Base-by-base conservation (phyloP, 1,284 basidiomycete species). In the Ustilago tritici region DNA sequence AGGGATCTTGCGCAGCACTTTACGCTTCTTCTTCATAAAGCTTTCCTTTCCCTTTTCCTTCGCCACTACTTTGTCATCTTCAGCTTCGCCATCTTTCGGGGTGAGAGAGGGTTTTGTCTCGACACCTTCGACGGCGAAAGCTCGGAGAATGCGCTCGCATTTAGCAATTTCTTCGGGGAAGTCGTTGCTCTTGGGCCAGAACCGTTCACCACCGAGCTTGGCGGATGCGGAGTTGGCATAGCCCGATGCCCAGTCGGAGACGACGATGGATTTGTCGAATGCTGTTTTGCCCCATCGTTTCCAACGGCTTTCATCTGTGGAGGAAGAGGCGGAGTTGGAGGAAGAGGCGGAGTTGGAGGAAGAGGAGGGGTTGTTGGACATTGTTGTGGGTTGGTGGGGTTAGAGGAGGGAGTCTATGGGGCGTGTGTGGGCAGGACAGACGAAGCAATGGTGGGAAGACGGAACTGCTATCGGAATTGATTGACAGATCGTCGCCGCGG, bases 101-200 rank as follows among this genome's bases (percentile, higher is more conserved):
- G 50, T 14, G 11, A 8, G n/a, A 7, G 40, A 17, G 17, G 63
- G 70, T 15, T 78, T 81, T 38, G 80, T 70, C 23, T 79, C 80
- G 19, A 83, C 56, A n/a, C 81, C 85, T 53, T 84, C 79, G 15
- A 78, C 65, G 23, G 82, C 82, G 35, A 82, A 80, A 31, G 76
- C 73, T 3, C 82, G 80, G 31, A 90, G 79, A 49, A 90, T 89
- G 56, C 88, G 82, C 31, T 88, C 88, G 46, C 87, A 87, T 81
- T 90, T 90, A 28, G 88, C 87, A 70, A 89, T 87, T 77, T 90
- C 89, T 40, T 86, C 82, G 0, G 69, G 82, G 56, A 89, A 88
- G 68, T 90, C 89, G 49, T 87, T 88, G 9, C 87, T 87, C 28
- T 87, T 87, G 3, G 89, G 89, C 87, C 87, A 89, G 79, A 90